Evolutionary conservation across 257 asterid species (phyloP).

Genomic region (Nicotiana undulata): DNA sequence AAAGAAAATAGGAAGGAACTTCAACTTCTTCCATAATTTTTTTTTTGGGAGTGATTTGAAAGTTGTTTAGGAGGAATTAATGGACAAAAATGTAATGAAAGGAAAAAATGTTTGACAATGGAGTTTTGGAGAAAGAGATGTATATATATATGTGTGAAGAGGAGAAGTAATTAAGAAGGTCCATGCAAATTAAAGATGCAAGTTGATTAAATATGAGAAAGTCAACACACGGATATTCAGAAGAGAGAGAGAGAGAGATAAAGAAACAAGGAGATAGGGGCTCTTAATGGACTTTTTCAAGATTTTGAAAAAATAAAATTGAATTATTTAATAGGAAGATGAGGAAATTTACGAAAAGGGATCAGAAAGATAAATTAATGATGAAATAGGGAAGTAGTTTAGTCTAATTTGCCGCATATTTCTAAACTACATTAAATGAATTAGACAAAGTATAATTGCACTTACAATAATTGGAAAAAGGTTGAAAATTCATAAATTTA

Average conservation of each 20-base stretch:
- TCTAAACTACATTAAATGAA: too few relatives aligned
- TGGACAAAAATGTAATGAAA: background rate
- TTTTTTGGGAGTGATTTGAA: background rate
- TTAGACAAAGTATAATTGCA: too few relatives aligned
- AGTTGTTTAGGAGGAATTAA: background rate
- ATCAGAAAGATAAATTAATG: too few relatives aligned
- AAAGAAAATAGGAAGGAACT: constrained; percentile 53
- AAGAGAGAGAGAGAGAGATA: constrained; percentile 11
- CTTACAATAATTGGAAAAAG: too few relatives aligned
- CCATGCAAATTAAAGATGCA: constrained; percentile 11
- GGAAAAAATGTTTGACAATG: background rate
- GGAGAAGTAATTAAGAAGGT: background rate
- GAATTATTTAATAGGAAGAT: background rate
- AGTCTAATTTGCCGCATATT: background rate
- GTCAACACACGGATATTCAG: constrained; percentile 33
- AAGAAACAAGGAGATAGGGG: background rate
- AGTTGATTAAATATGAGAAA: constrained; percentile 16
- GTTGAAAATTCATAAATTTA: too few relatives aligned
- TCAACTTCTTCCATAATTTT: constrained; percentile 31
- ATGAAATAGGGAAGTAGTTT: background rate
- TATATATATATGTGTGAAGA: constrained; percentile 8
- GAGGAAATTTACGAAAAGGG: background rate
- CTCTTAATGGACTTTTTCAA: constrained; percentile 33
- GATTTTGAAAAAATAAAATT: constrained; percentile 1
- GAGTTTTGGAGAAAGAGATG: constrained; percentile 2